Conservation (phyloP, 768 basidiomycete species). For the Leccinum rimulosum region DNA sequence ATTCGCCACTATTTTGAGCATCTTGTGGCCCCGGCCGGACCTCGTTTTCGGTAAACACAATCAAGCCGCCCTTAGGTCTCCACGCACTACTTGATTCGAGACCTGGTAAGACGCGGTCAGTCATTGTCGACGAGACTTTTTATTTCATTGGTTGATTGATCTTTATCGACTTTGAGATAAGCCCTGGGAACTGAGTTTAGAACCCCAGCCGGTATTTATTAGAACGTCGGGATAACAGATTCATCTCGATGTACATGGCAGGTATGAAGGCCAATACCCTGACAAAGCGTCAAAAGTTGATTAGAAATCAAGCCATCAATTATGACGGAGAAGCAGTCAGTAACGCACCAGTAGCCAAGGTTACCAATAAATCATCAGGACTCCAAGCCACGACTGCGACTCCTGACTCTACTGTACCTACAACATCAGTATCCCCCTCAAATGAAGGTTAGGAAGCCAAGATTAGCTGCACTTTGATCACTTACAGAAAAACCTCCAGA, state of each 20-base stretch:
- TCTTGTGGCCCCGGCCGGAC: constrained; percentile 72
- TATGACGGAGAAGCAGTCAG: not conserved
- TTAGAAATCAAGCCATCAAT: constrained; percentile 35
- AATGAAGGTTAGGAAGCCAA: constrained; percentile 4
- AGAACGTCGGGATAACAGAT: constrained; percentile 59
- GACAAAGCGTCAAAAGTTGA: constrained; percentile 84
- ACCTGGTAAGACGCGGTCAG: constrained; percentile 72
- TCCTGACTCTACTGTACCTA: constrained; percentile 84
- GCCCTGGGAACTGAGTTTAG: constrained; percentile 93
- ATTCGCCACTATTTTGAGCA: constrained; percentile 59
- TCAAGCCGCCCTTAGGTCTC: constrained; percentile 87
- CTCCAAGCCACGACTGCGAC: constrained; percentile 85
- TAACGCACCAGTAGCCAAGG: constrained; percentile 69
- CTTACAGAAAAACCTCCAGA: constrained; percentile 42
- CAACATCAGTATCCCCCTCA: constrained; percentile 53
- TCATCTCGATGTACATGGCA: constrained; percentile 5
- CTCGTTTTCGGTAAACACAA: constrained; percentile 75
- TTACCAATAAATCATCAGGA: constrained; percentile 87
- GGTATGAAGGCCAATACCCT: constrained; percentile 34
- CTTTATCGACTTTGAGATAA: constrained; percentile 51
- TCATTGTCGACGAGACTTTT: constrained; percentile 70
- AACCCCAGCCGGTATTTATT: constrained; percentile 97
- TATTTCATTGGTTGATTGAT: constrained; percentile 38
- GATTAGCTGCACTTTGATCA: constrained; percentile 6
- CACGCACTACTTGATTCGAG: constrained; percentile 78